Evolutionary conservation across 2,329 filamentous ascomycete genomes (phyloP), one percentile per base, ranked within the genome.

Genomic region (Scopulariopsis brevicaulis): DNA sequence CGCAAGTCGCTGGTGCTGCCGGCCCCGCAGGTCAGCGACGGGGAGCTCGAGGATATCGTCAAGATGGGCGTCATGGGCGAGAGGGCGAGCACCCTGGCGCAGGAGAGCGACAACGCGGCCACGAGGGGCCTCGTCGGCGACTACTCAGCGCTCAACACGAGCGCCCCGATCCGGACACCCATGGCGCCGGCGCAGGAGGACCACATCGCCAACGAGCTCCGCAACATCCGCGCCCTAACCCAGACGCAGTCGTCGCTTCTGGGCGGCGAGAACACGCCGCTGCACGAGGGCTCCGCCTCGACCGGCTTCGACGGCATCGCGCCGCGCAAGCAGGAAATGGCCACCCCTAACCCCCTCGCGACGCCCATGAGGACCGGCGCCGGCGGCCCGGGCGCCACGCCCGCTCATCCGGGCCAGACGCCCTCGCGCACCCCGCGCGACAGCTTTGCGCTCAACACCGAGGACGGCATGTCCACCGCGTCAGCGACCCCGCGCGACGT

Each of bases 31-130:
- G 90, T 99, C 65, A 86, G 89, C 70, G 94, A 99, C 67, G 81
- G 84, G 51, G 94, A 99, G 72, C 77, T 99, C 60, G 94, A 99
- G 68, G 92, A 96, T 64, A 97, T 99, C 66, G 90, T 99, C 63
- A 99, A 99, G 77, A 96, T 97, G 91, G 93, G 94, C 52, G 89
- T 96, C 81, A 83, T 91, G 60, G 94, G 93, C 43, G 91, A 96
- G 67, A 85, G 87, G 56, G 94, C 94, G 51, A 91, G 85, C 65
- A 76, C 80, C 62, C 77, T 89, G 69, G 90, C 89, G 4, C 82
- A 83, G 52, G 84, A 85, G 57, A 88, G 89, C 68, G 90, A 96
- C 60, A 95, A 92, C 62, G 84, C 90, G 67, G 84, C 89, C 56
- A 96, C 92, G 0, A 84, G 88, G 63, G 91, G 92, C 4, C 77